Evolutionary conservation across 2,329 filamentous ascomycete species (phyloP), one percentile per base, ranked within the genome.

Genomic region (Ophiostoma himal-ulmi): DNA sequence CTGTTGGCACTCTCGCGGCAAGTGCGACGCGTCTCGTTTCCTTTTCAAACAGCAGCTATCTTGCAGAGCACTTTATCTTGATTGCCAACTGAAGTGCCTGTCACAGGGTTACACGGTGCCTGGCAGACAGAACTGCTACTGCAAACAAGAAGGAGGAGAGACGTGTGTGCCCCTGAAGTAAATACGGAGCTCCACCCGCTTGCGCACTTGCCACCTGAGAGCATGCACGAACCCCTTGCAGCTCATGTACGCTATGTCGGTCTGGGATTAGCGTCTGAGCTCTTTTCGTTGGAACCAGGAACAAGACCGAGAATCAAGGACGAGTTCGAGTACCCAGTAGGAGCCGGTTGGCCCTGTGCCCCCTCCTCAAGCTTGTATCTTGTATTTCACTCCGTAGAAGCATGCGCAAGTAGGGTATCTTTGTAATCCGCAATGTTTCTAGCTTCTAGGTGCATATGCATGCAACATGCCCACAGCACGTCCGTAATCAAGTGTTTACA

Each of bases 201-300:
- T 34, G 57, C 26, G 26, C 57, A 62, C 26, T 62, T 62, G 26
- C 57, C 57, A 62, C 62, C 36, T 39, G 62, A 10, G 62, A 65
- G 62, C 36, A 65, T 65, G 62, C 62, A 65, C 36, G 62, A 57
- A 36, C 62, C 62, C 62, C 62, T 65, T 65, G 62, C 62, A 65
- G 62, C 34, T 22, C 6, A 13, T 62, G 8, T 13, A 14, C 62
- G 36, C 62, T 39, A 41, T 65, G 20, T 20, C 10, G 14, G 20
- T 65, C 34, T 5, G 8, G 36, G 62, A n/a, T 13, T 65, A 65
- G 62, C 20, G 62, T 65, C 52, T 57, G 52, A 57, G 52, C 52
- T 57, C 52, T 57, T 57, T 57, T 57, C 52, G 52, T 57, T n/a
- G 52, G 22, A 34, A 64, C 17, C 30, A 64, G 60, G 60, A 30